A percentile compares a stretch with the other conserved stretches of the same genome.
phyloP scores from a whole-genome alignment of 2,329 filamentous ascomycete genomes.

The Stylonectria norvegica region DNA sequence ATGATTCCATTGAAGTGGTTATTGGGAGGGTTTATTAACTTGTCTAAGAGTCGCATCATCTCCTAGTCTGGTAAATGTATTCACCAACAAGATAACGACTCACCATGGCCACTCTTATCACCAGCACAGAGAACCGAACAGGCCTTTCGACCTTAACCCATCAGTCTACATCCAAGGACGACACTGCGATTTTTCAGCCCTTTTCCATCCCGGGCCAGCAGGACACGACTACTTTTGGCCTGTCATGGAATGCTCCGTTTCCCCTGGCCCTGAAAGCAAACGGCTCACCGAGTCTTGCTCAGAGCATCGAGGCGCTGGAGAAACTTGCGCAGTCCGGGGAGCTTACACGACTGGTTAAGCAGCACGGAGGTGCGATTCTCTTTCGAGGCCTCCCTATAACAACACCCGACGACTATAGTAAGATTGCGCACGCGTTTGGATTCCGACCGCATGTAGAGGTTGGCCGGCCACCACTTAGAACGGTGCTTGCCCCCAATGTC shows the following conservation, averaged over 20 bases:
- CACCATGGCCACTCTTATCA: no score
- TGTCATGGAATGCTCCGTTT: conserved; percentile 21
- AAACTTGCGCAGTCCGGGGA: conserved; percentile 20
- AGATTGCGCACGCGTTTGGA: conserved; percentile 34
- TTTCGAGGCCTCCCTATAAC: conserved; percentile 32
- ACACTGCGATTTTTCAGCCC: no score
- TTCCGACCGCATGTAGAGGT: conserved; percentile 34
- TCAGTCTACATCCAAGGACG: no score
- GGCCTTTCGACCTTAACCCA: no score
- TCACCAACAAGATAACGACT: no score
- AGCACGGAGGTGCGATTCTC: conserved; percentile 33
- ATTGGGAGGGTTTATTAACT: no score
- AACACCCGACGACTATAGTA: conserved; percentile 32
- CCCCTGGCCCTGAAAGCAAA: conserved; percentile 19
- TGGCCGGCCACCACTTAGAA: conserved; percentile 31
- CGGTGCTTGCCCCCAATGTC: conserved; percentile 32
- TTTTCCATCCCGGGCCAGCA: conserved; percentile 25
- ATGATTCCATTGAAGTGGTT: no score
- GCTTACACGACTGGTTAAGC: conserved; percentile 21
- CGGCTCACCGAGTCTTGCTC: conserved; percentile 9
- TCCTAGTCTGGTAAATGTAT: no score
- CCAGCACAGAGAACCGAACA: no score
- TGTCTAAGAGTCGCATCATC: no score
- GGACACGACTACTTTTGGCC: conserved; percentile 17
- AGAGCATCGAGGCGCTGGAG: not conserved